These are phyloP conservation scores for Agapanthus africanus DNA, from an alignment of 106 monocot species.

Conservation along the genomic window DNA sequence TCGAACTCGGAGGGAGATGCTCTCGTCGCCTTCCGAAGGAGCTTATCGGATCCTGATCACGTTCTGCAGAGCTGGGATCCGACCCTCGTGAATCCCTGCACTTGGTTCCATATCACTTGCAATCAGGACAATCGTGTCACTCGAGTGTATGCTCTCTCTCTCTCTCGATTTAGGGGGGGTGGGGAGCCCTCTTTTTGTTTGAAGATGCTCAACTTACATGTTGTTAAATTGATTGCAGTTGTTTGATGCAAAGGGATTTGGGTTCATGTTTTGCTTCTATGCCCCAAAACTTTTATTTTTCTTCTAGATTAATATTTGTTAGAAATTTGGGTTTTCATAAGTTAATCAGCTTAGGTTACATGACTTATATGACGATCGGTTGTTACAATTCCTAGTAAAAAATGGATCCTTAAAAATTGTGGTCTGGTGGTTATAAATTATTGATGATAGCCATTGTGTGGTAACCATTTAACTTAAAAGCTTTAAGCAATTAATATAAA, in stretches of 20 bases:
- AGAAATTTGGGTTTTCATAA: neutral
- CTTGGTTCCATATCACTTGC: constrained; percentile 95
- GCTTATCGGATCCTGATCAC: constrained; percentile 59
- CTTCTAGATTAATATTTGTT: neutral
- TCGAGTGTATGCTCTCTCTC: constrained; percentile 36
- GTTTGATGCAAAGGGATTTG: neutral
- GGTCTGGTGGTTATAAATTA: too few relatives aligned
- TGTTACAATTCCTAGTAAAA: too few relatives aligned
- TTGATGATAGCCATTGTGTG: too few relatives aligned
- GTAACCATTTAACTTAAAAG: too few relatives aligned
- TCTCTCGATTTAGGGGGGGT: neutral
- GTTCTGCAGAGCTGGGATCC: constrained; percentile 97
- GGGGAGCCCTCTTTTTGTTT: neutral
- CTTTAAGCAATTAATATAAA: too few relatives aligned
- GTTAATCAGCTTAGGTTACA: neutral
- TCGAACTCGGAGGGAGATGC: constrained; percentile 86
- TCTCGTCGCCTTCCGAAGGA: constrained; percentile 55
- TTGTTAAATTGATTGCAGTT: neutral
- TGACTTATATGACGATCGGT: too few relatives aligned
- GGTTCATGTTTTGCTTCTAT: neutral
- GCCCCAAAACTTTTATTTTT: neutral
- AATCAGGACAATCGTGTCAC: constrained; percentile 85
- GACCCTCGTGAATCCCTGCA: constrained; percentile 85
- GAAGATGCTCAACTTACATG: too few relatives aligned
- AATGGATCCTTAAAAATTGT: too few relatives aligned